A percentile compares a stretch with the other conserved stretches of the same genome.
These are phyloP conservation scores for Penicillium malachiteum DNA, from an alignment of 495 filamentous ascomycete species.

Conservation along the genomic window DNA sequence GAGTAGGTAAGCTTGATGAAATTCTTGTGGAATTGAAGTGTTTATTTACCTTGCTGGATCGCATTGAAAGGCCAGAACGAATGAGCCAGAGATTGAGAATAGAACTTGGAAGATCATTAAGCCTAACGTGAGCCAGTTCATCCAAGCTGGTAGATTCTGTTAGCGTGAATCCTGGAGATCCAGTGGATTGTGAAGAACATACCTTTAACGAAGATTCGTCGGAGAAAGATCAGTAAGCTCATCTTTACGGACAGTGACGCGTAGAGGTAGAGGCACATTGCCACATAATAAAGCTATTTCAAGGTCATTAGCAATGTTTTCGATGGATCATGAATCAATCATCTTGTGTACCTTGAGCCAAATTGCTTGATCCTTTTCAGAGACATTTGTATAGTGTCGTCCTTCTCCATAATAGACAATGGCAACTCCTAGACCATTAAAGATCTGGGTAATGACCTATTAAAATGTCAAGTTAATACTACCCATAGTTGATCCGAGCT, in stretches of 20 bases:
- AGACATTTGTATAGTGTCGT: not conserved
- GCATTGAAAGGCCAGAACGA: constrained; percentile 7
- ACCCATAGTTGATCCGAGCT: too few species aligned
- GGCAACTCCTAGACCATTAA: constrained; percentile 3
- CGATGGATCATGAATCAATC: too few species aligned
- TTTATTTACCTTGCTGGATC: constrained; percentile 5
- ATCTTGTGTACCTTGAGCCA: not conserved
- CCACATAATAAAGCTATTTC: constrained; percentile 4
- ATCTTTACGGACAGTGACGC: constrained; percentile 4
- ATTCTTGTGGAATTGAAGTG: not conserved
- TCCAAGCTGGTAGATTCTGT: not conserved
- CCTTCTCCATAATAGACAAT: constrained; percentile 7
- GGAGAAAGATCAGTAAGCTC: constrained; percentile 4
- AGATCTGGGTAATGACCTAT: constrained; percentile 6
- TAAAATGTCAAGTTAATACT: not conserved
- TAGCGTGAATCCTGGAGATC: not conserved
- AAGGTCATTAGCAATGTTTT: not conserved
- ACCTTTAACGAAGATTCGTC: constrained; percentile 7
- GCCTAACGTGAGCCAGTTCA: constrained; percentile 5
- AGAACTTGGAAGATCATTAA: constrained; percentile 4
- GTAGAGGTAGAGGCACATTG: constrained; percentile 8
- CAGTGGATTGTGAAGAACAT: not conserved
- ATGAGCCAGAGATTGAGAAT: constrained; percentile 6
- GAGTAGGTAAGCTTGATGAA: not conserved
- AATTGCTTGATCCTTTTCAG: not conserved